Evolutionary conservation across 106 monocot genomes (phyloP).

Genomic region (Phalaenopsis aphrodite): DNA sequence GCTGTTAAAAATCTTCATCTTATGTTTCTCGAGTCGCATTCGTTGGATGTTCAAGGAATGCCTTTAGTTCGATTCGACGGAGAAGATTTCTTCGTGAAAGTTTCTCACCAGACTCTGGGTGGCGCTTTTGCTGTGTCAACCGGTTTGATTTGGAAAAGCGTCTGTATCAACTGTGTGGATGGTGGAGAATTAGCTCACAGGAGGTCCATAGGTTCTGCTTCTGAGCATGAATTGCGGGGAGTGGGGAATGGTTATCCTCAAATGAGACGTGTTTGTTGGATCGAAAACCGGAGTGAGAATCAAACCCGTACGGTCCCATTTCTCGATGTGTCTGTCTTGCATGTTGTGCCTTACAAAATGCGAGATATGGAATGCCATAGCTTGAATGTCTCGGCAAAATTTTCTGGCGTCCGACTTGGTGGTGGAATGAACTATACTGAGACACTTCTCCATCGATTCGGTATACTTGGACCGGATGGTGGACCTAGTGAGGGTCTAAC

Average conservation of each 20-base stretch:
- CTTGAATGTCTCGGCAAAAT: conserved; percentile 52
- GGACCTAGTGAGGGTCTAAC: conserved; percentile 75
- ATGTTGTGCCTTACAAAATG: conserved; percentile 80
- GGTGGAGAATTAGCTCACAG: conserved; percentile 22
- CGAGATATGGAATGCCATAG: conserved; percentile 83
- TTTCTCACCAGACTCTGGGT: conserved; percentile 76
- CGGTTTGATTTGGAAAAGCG: conserved; percentile 50
- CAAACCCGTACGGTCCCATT: conserved; percentile 36
- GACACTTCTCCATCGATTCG: conserved; percentile 87
- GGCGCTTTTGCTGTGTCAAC: conserved; percentile 97
- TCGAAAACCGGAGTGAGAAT: conserved; percentile 32
- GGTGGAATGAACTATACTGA: conserved; percentile 96
- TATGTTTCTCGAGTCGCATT: conserved; percentile 65
- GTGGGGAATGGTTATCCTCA: conserved; percentile 32
- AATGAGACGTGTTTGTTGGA: conserved; percentile 95
- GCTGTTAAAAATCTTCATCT: conserved; percentile 44
- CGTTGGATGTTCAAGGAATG: conserved; percentile 29
- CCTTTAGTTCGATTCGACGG: conserved; percentile 84
- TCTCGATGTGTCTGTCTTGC: conserved; percentile 52
- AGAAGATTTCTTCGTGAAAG: conserved; percentile 69
- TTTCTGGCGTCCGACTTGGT: conserved; percentile 83
- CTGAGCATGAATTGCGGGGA: conserved; percentile 12
- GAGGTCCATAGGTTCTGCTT: conserved; percentile 15
- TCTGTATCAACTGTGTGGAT: conserved; percentile 75
- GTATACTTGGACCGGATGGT: conserved; percentile 83